Base-by-base conservation (phyloP, 768 basidiomycete species). In the Chiua virens region DNA sequence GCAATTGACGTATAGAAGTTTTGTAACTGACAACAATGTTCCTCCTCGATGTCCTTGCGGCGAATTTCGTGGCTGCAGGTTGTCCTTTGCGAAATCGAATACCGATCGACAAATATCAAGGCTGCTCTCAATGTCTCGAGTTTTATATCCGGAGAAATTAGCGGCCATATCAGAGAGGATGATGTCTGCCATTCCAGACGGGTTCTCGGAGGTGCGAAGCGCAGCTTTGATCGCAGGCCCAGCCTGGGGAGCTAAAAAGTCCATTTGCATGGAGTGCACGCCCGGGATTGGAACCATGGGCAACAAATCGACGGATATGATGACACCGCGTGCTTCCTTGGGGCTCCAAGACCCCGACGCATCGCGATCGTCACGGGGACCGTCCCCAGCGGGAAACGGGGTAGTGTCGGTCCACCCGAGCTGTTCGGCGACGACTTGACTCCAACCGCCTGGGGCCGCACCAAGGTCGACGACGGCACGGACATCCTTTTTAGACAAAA, bases 381-480 rank as follows among this genome's bases (percentile, higher is more conserved):
- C 34, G 8, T 30, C 11, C 30, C 5, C 30, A 10, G 30, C 3
- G 2, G 30, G 30, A 3, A 8, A 4, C 9, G 47, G 13, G 42
- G 35, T 22, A 9, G 23, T 35, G 23, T 60, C 52, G 28, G 56
- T 58, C 76, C 79, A 82, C 3, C 85, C 83, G n/a, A 90, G 64
- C 49, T 80, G 78, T 28, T 74, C 75, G 0, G 82, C 79, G 14
- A 82, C 84, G 11, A 93, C 93, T 63, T 97, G 94, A 44, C 87
- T 88, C 95, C 96, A 98, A 0, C 92, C 92, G 0, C 94, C 94
- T 0, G 95, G 96, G 0, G 93, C 91, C 0, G 90, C 90, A 15
- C 96, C 95, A 20, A 97, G 79, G 68, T 97, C 95, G 1, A 95
- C 82, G 1, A 96, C 82, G 17, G 79, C 75, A 2, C 67, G 74